These are phyloP conservation scores for Neurospora sp. DNA, from an alignment of 495 filamentous ascomycete species.

Conservation along the genomic window DNA sequence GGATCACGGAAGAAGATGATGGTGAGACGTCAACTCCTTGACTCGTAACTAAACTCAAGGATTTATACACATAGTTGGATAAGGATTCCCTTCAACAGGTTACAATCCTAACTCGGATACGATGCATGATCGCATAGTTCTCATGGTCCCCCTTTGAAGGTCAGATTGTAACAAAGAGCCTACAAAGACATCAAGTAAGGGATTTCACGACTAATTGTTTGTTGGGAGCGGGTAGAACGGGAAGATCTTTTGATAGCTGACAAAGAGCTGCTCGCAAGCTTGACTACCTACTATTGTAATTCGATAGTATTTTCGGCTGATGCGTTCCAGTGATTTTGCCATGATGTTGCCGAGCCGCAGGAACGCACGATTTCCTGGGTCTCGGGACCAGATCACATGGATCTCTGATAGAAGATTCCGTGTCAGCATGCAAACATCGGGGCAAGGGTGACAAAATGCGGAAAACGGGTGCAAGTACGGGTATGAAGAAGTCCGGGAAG, in stretches of 20 bases:
- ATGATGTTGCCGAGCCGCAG: neutral
- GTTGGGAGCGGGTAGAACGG: neutral
- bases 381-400: neutral
- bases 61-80: too few species aligned
- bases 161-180: too few species aligned
- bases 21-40: too few species aligned
- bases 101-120: neutral
- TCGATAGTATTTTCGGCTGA: neutral
- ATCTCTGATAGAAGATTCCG: neutral
- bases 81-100: neutral
- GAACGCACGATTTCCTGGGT: too few species aligned
- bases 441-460: too few species aligned
- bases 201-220: too few species aligned
- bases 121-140: neutral
- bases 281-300: neutral
- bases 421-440: neutral
- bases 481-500: neutral
- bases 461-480: too few species aligned
- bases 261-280: neutral
- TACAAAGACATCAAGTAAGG: too few species aligned
- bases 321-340: neutral
- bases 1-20: too few species aligned
- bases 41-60: too few species aligned
- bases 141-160: too few species aligned
- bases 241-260: neutral